These are phyloP conservation scores for Neurospora sp. DNA, from an alignment of 2,329 filamentous ascomycete species.

Conservation along the genomic window DNA sequence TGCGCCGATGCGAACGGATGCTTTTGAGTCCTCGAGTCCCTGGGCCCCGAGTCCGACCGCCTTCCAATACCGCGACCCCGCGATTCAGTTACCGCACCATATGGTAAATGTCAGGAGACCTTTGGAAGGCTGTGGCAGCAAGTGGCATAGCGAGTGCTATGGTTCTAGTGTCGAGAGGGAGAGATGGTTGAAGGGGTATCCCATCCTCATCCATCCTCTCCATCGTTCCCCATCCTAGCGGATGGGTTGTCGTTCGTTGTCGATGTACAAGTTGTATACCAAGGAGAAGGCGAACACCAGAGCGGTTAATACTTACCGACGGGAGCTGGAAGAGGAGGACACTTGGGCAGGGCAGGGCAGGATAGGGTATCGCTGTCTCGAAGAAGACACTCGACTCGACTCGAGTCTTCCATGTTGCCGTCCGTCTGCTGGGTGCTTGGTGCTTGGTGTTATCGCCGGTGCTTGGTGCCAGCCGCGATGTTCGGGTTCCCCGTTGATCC, in stretches of 20 bases:
- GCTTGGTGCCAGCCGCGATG: neutral
- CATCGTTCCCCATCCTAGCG: neutral
- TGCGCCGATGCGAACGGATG: neutral
- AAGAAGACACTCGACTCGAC: neutral
- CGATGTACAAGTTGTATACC: neutral
- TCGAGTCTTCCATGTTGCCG: neutral
- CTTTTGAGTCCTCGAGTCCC: no score
- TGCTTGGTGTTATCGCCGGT: neutral
- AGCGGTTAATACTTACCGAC: accelerated
- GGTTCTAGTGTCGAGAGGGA: neutral
- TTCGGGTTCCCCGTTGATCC: neutral
- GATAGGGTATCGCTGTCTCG: neutral
- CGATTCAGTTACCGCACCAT: no score
- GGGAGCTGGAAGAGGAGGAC: neutral
- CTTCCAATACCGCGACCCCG: no score
- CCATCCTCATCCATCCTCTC: neutral
- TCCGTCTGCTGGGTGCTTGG: neutral
- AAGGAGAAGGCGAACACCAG: neutral
- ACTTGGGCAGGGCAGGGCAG: neutral
- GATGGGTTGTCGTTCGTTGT: neutral
- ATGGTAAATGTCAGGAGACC: no score
- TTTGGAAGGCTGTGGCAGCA: no score
- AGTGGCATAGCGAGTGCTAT: no score
- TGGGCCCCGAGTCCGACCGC: neutral
- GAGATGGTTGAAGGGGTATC: neutral